phyloP scores from a whole-genome alignment of 1,284 basidiomycete species.

The Laetiporus sulphureus region DNA sequence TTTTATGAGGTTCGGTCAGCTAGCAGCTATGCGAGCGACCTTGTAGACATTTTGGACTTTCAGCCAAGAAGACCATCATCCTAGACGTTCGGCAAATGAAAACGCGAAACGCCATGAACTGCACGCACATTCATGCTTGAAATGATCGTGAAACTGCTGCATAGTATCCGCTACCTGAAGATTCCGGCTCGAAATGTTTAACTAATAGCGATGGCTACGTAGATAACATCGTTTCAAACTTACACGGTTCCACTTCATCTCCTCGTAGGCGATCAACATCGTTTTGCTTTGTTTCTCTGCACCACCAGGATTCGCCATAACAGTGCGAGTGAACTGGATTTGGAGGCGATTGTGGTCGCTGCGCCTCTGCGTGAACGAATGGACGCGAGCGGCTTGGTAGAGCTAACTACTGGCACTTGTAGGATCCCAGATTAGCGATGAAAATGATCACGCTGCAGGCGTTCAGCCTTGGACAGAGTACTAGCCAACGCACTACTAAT shows the following conservation, averaged over 20 bases:
- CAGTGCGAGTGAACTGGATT: neutral
- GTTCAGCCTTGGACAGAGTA: too few relatives aligned
- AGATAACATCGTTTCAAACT: too few relatives aligned
- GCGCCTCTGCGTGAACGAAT: too few relatives aligned
- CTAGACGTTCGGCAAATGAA: too few relatives aligned
- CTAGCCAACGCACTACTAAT: too few relatives aligned
- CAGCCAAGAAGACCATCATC: too few relatives aligned
- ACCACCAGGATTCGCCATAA: too few relatives aligned
- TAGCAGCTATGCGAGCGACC: constrained; percentile 11
- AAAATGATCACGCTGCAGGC: too few relatives aligned
- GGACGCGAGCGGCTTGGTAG: too few relatives aligned
- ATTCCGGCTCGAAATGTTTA: neutral
- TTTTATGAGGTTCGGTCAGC: neutral
- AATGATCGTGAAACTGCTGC: constrained; percentile 24
- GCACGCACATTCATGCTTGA: constrained; percentile 26
- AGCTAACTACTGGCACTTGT: too few relatives aligned
- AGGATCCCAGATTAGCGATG: too few relatives aligned
- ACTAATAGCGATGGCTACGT: neutral
- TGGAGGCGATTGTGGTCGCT: too few relatives aligned
- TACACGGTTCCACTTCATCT: constrained; percentile 14
- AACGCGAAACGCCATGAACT: neutral
- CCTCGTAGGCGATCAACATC: constrained; percentile 8
- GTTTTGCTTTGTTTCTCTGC: neutral
- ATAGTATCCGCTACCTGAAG: constrained; percentile 20
- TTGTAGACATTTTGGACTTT: constrained; percentile 23